Evolutionary conservation across 306 rosid species (phyloP).

Genomic region (cucumber (Cucumis sativus)): Cucumber_9930_V3 NC_026659.2:25602501-25603000

Average conservation of each 20-base stretch:
- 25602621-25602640: neutral
- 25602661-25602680: neutral
- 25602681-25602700: neutral
- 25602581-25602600: neutral
- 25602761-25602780: neutral
- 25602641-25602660: neutral
- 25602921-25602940: neutral
- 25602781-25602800: neutral
- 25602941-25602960: neutral
- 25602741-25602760: neutral
- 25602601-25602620: neutral
- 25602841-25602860: neutral
- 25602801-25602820: neutral
- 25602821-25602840: neutral
- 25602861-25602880: neutral
- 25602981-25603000: neutral
- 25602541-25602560: neutral
- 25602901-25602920: neutral
- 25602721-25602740: neutral
- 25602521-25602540: neutral
- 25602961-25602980: neutral
- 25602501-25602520: neutral
- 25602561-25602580: neutral
- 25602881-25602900: neutral
- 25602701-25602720: neutral